Conservation (phyloP, 805 yeast genomes). For the Ogataea paraovalis region DNA sequence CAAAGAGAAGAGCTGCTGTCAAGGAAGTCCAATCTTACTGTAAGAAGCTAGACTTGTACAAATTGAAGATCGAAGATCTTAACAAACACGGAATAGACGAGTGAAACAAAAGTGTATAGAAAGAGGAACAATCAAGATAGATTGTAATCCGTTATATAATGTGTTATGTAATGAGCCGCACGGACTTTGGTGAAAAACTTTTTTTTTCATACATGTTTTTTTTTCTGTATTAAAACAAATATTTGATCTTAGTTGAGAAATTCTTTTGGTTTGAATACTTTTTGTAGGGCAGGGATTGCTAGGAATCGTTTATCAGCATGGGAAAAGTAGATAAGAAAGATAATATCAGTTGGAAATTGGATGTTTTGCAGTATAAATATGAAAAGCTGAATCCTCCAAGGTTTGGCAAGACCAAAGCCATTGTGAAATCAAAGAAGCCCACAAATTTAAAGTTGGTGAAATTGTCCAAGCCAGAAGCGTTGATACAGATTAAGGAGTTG, state of each 20-base stretch:
- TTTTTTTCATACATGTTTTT: neutral
- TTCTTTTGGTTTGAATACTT: neutral
- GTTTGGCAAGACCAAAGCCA: constrained; percentile 44
- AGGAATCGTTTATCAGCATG: neutral
- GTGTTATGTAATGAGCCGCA: neutral
- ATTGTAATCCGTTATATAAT: no score
- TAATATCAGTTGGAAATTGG: constrained; percentile 49
- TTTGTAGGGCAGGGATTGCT: neutral
- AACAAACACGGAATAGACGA: constrained; percentile 13
- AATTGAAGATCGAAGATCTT: constrained; percentile 18
- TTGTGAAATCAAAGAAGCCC: constrained; percentile 40
- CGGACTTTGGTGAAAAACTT: neutral
- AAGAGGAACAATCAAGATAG: neutral
- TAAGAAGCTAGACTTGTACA: constrained; percentile 44
- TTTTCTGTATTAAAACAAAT: neutral
- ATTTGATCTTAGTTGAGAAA: no score
- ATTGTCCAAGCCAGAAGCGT: constrained; percentile 39
- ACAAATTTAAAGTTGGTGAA: constrained; percentile 35
- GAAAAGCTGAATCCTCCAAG: constrained; percentile 42
- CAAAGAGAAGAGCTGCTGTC: constrained; percentile 55
- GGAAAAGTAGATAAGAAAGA: constrained; percentile 26
- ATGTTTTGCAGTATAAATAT: constrained; percentile 50
- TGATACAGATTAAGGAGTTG: constrained; percentile 39
- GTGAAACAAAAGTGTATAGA: neutral
- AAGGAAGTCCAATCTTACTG: constrained; percentile 57